phyloP scores from a whole-genome alignment of 176 grass and related monocot genomes.

The Stipa capillata region DNA sequence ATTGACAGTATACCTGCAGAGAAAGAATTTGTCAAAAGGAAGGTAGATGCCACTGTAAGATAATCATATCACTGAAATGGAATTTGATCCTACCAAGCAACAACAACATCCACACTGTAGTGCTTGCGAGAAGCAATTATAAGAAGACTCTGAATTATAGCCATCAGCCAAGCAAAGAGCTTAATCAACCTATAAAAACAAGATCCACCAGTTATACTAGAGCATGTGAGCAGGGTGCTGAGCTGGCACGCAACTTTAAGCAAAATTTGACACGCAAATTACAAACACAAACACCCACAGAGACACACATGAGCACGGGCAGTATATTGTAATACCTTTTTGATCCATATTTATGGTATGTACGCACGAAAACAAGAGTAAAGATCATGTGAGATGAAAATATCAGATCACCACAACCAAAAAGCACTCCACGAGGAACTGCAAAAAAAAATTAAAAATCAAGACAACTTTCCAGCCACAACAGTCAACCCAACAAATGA shows the following conservation, averaged over 20 bases:
- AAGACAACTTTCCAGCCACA: not conserved
- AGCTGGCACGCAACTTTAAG: not conserved
- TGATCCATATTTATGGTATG: constrained; percentile 92
- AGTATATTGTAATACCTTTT: constrained; percentile 46
- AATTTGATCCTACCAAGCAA: constrained; percentile 73
- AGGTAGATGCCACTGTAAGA: not conserved
- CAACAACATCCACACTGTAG: constrained; percentile 90
- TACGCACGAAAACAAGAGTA: constrained; percentile 84
- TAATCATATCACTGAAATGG: not conserved
- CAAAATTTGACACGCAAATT: not conserved
- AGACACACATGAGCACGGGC: not conserved
- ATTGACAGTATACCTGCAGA: constrained; percentile 88
- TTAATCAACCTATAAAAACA: constrained; percentile 68
- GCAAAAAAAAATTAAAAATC: constrained; percentile 23
- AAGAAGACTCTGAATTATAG: constrained; percentile 88
- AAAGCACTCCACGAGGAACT: constrained; percentile 92
- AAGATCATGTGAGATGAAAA: constrained; percentile 99
- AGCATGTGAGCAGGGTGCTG: not conserved
- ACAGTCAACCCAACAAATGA: not conserved
- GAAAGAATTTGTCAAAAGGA: constrained; percentile 7
- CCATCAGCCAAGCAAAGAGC: constrained; percentile 73
- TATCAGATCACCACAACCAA: constrained; percentile 94
- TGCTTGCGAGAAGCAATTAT: constrained; percentile 96
- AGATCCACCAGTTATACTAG: not conserved
- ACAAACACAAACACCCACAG: not conserved